Conservation (phyloP, 2,329 filamentous ascomycete genomes). For the Fusarium camptoceras region DNA sequence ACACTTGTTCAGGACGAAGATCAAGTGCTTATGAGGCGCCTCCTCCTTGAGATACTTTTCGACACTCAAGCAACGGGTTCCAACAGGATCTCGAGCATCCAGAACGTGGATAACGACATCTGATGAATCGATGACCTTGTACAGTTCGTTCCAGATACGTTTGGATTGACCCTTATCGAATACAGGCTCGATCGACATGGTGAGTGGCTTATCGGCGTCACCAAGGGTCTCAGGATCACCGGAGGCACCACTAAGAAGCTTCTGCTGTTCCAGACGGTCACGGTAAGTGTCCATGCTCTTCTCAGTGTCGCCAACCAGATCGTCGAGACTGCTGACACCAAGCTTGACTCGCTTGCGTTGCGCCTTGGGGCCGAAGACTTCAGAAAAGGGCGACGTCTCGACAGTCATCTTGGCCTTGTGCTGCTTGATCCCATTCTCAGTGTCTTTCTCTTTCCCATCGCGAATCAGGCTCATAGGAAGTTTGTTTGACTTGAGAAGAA, state of each 20-base stretch:
- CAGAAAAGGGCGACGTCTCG: constrained; percentile 84
- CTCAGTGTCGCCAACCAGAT: constrained; percentile 82
- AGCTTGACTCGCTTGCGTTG: constrained; percentile 94
- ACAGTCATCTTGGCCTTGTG: constrained; percentile 95
- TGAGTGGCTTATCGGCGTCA: constrained; percentile 55
- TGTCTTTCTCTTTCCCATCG: constrained; percentile 69
- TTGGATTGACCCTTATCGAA: constrained; percentile 97
- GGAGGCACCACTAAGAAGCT: constrained; percentile 77
- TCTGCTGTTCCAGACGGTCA: constrained; percentile 82
- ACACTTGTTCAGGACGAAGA: constrained; percentile 59
- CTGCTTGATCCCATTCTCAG: constrained; percentile 85
- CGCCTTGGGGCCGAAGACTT: constrained; percentile 93
- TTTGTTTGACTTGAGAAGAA: constrained; percentile 97
- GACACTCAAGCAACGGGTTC: constrained; percentile 80
- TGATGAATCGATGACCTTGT: constrained; percentile 94
- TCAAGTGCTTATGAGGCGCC: constrained; percentile 93
- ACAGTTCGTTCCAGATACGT: constrained; percentile 95
- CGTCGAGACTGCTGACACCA: constrained; percentile 81
- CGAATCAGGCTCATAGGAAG: constrained; percentile 94
- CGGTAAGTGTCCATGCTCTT: constrained; percentile 85
- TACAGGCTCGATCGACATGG: constrained; percentile 82
- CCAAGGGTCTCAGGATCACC: constrained; percentile 66
- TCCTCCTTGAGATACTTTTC: constrained; percentile 95
- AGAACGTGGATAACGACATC: constrained; percentile 97
- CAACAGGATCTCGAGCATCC: constrained; percentile 88